Percentiles rank a stretch among this genome's conserved stretches.
These are phyloP conservation scores for Musa beccarii DNA, from an alignment of 176 grass and related monocot species.

Conservation along the genomic window DNA sequence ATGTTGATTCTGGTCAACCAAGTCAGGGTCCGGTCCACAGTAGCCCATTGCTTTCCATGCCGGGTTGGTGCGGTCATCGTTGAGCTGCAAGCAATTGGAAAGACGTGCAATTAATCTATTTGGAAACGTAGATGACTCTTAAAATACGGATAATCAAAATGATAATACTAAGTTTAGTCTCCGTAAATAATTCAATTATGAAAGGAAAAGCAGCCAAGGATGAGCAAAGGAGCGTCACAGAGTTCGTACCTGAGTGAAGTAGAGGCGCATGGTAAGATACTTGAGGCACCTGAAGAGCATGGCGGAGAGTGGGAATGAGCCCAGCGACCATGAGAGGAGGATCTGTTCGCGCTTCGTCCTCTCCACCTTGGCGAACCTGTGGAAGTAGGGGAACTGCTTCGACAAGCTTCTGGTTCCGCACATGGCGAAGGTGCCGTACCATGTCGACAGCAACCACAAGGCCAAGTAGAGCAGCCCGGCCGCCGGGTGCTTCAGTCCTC, in stretches of 20 bases:
- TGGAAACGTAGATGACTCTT: neutral
- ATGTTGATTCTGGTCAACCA: conserved; percentile 1
- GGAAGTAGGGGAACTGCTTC: conserved; percentile 11
- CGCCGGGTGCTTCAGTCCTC: neutral
- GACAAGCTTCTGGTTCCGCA: conserved; percentile 19
- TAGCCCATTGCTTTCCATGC: conserved; percentile 15
- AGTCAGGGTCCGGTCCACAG: conserved; percentile 19
- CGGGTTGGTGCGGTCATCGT: neutral
- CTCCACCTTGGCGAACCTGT: neutral
- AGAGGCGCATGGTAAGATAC: neutral
- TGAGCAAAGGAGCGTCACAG: too few relatives aligned
- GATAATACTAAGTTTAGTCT: neutral
- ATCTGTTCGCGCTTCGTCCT: conserved; percentile 10
- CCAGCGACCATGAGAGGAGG: conserved; percentile 4
- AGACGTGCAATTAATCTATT: neutral
- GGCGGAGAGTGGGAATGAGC: neutral
- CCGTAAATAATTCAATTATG: neutral
- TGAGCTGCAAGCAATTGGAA: neutral
- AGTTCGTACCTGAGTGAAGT: conserved; percentile 16
- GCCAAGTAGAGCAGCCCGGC: neutral
- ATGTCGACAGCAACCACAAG: conserved; percentile 20
- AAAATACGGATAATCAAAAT: neutral
- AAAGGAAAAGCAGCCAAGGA: neutral
- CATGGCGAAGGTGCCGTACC: conserved; percentile 21
- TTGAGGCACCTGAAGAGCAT: conserved; percentile 17